Conservation (phyloP, 2,329 filamentous ascomycete species). For the Colletotrichum sojae region DNA sequence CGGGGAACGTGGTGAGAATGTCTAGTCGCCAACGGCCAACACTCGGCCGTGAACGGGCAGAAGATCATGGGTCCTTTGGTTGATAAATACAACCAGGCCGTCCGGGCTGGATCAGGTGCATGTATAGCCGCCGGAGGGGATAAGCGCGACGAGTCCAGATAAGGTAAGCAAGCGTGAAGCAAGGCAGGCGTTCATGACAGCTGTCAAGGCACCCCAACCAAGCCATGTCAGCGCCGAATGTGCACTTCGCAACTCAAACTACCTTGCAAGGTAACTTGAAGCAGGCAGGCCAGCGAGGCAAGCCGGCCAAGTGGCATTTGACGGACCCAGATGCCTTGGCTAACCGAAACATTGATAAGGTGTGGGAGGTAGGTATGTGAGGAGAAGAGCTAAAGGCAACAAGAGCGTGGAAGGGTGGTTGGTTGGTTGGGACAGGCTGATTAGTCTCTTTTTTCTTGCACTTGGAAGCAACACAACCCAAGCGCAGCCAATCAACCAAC, state of each 20-base stretch:
- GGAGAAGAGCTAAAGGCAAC: slow-evolving; percentile 1
- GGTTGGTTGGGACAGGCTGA: too few species aligned
- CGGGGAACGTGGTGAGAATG: slow-evolving; percentile 30
- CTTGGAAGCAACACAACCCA: too few species aligned
- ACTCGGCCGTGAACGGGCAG: slow-evolving; percentile 4
- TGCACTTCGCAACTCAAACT: neutral
- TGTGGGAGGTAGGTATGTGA: neutral
- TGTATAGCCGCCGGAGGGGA: slow-evolving; percentile 13
- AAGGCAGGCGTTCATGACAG: slow-evolving; percentile 11
- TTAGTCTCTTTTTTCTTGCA: too few species aligned
- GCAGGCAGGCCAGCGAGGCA: neutral
- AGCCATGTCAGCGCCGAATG: slow-evolving; percentile 18
- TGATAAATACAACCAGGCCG: slow-evolving; percentile 22
- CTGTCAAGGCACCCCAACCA: slow-evolving; percentile 13
- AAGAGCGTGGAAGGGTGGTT: neutral
- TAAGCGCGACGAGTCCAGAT: slow-evolving; percentile 34
- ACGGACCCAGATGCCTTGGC: slow-evolving; percentile 13
- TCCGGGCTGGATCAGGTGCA: slow-evolving; percentile 1
- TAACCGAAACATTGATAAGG: slow-evolving; percentile 21
- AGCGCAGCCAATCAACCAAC: too few species aligned
- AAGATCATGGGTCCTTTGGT: slow-evolving; percentile 26
- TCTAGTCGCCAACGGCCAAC: slow-evolving; percentile 34
- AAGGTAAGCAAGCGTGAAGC: slow-evolving; percentile 12
- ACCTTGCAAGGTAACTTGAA: too few species aligned
- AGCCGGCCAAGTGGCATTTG: slow-evolving; percentile 14